Conservation (phyloP, 177 flowering plant species). For the Vitis hybrid region DNA sequence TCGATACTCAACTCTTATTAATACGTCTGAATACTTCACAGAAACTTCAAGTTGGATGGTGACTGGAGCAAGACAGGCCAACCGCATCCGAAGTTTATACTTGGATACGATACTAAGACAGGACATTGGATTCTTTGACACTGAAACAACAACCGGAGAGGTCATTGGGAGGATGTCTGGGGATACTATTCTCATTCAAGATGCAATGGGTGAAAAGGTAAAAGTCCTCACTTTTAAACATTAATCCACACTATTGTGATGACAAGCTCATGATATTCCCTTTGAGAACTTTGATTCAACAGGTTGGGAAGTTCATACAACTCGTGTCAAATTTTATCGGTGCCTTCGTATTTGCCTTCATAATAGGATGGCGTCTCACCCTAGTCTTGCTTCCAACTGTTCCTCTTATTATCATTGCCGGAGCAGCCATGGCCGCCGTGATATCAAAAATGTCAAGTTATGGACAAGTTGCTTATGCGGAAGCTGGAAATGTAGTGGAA, state of each 20-base stretch:
- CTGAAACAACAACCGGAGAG: slow-evolving; percentile 58
- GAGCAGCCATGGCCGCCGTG: slow-evolving; percentile 36
- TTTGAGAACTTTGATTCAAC: not conserved
- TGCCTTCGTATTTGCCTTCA: slow-evolving; percentile 59
- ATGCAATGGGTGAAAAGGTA: slow-evolving; percentile 70
- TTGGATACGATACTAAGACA: slow-evolving; percentile 53
- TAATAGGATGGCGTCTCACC: slow-evolving; percentile 66
- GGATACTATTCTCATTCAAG: slow-evolving; percentile 60
- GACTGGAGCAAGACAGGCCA: slow-evolving; percentile 53
- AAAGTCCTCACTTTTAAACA: no score
- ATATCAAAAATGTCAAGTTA: slow-evolving; percentile 52
- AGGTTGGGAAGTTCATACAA: slow-evolving; percentile 38
- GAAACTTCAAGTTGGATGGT: slow-evolving; percentile 61
- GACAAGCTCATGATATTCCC: no score
- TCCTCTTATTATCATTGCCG: slow-evolving; percentile 49
- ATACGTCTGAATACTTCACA: slow-evolving; percentile 12
- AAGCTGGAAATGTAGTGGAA: slow-evolving; percentile 71
- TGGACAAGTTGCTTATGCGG: slow-evolving; percentile 66
- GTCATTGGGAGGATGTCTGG: slow-evolving; percentile 61
- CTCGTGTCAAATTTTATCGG: slow-evolving; percentile 57
- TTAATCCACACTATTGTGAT: no score
- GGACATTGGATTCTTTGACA: slow-evolving; percentile 61
- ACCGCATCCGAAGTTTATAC: slow-evolving; percentile 49
- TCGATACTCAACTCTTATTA: no score
- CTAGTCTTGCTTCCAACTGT: slow-evolving; percentile 50